Evolutionary conservation across 2,329 filamentous ascomycete genomes (phyloP), one percentile per base, ranked within the genome.

Genomic region (Teratosphaeria gauchensis): DNA sequence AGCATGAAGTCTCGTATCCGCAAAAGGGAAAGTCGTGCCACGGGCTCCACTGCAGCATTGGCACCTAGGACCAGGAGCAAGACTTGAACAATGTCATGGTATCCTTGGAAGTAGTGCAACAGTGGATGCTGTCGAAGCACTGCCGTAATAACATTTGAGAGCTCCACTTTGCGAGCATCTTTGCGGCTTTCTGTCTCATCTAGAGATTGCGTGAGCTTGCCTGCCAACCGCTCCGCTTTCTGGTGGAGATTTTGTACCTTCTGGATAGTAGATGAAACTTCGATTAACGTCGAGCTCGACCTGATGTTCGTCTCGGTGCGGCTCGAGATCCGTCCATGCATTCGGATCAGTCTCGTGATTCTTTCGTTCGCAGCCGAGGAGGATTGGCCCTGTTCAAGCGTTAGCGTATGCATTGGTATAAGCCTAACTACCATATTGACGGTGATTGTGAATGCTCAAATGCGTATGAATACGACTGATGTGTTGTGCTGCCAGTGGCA

Each of bases 1-100:
- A 99, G 84, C 94, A 99, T 96, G 73, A 96, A 99, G 75, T 99
- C 94, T 62, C 94, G 85, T 71, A 99, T 96, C 56, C 91, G 88
- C 52, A 97, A 82, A 33, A 92, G 80, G 2, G 92, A 96, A 59
- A 99, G 84, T n/a, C 89, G 87, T 35, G 88, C 82, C 33, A 95
- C 84, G 16, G 87, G 84, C 6, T 79, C 73, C 19, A 81, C 78
- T 16, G 89, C 86, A 57, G 79, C 72, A 24, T 79, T 69, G 9
- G 83, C 76, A 0, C 87, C 86, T 3, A 99, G 80, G 11, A 96
- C 92, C 14, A 99, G 82, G 48, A 97, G 82, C 60, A 99, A 82
- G 28, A 99, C 94, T 75, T 99, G 95, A 66, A 90, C 94, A 69
- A 99, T 97, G 76, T 99, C 94, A 74, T 99, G 94, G 73, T 95